Evolutionary conservation across 2,329 filamentous ascomycete species (phyloP).

Genomic region (Lomentospora prolificans): DNA sequence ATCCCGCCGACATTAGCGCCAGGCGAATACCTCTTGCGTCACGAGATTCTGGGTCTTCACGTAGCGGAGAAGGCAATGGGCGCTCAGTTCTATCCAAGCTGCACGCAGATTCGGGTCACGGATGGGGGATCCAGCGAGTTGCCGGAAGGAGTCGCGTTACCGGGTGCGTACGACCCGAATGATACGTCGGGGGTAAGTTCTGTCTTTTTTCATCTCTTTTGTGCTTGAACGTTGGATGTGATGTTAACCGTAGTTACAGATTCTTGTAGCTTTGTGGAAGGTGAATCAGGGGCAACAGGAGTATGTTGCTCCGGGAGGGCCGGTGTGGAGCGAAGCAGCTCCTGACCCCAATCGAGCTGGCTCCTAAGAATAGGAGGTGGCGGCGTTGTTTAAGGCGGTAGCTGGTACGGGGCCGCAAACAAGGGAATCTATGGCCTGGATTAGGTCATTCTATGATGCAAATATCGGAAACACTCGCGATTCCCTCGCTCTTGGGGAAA

Average conservation of each 20-base stretch:
- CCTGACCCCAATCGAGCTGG: background rate
- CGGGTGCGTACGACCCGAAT: conserved; percentile 2
- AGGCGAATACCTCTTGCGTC: conserved; percentile 43
- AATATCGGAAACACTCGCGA: too few relatives aligned
- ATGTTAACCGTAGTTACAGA: background rate
- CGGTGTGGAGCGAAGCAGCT: conserved; percentile 5
- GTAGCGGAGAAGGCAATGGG: conserved; percentile 20
- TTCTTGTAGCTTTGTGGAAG: conserved; percentile 1
- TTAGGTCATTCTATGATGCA: too few relatives aligned
- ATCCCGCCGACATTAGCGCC: conserved; percentile 34
- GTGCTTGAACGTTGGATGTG: background rate
- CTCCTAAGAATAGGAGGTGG: too few relatives aligned
- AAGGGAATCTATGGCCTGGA: too few relatives aligned
- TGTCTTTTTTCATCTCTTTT: too few relatives aligned
- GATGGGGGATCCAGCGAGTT: background rate
- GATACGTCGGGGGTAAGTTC: background rate
- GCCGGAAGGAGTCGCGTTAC: background rate
- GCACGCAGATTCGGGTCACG: conserved; percentile 6
- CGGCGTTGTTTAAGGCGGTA: too few relatives aligned
- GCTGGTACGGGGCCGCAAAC: too few relatives aligned
- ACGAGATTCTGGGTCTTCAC: conserved; percentile 46
- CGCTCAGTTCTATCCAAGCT: conserved; percentile 7
- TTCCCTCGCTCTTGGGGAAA: too few relatives aligned
- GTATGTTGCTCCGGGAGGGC: background rate
- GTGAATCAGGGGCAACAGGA: conserved; percentile 1